Conservation (phyloP, 2,329 filamentous ascomycete species). For the Cladosporium sphaerospermum region DNA sequence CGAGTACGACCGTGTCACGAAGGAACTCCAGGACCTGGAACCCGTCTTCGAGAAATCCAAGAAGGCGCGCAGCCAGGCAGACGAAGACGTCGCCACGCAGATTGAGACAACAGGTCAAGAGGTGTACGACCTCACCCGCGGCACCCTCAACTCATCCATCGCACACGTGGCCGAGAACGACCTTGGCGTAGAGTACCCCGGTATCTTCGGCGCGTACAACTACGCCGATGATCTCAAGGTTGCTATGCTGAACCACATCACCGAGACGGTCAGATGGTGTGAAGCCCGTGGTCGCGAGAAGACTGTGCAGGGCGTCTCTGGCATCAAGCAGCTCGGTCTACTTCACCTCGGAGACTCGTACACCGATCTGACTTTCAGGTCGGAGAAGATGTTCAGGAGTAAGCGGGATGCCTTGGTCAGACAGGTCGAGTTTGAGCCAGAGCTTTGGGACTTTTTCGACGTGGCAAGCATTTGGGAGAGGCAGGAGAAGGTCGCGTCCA, state of each 20-base stretch:
- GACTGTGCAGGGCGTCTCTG: slow-evolving; percentile 73
- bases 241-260: slow-evolving; percentile 85
- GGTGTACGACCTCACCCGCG: slow-evolving; percentile 77
- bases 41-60: slow-evolving; percentile 79
- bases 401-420: slow-evolving; percentile 74
- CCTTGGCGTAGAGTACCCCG: slow-evolving; percentile 79
- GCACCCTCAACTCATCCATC: slow-evolving; percentile 69
- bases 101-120: slow-evolving; percentile 82
- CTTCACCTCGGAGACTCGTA: slow-evolving; percentile 85
- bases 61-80: slow-evolving; percentile 71
- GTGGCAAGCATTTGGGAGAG: slow-evolving; percentile 72
- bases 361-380: slow-evolving; percentile 76
- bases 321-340: slow-evolving; percentile 82
- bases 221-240: slow-evolving; percentile 91
- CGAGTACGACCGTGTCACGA: slow-evolving; percentile 75
- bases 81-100: slow-evolving; percentile 70
- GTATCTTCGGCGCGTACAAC: slow-evolving; percentile 75
- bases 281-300: slow-evolving; percentile 78
- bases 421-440: slow-evolving; percentile 80
- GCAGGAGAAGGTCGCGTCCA: slow-evolving; percentile 91
- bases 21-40: slow-evolving; percentile 74
- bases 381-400: slow-evolving; percentile 89
- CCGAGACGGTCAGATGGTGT: slow-evolving; percentile 68
- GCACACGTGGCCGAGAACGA: slow-evolving; percentile 67
- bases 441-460: slow-evolving; percentile 92